Evolutionary conservation across 805 yeast genomes (phyloP), one percentile per base, ranked within the genome.

Genomic region (Scheffersomyces lignosus): DNA sequence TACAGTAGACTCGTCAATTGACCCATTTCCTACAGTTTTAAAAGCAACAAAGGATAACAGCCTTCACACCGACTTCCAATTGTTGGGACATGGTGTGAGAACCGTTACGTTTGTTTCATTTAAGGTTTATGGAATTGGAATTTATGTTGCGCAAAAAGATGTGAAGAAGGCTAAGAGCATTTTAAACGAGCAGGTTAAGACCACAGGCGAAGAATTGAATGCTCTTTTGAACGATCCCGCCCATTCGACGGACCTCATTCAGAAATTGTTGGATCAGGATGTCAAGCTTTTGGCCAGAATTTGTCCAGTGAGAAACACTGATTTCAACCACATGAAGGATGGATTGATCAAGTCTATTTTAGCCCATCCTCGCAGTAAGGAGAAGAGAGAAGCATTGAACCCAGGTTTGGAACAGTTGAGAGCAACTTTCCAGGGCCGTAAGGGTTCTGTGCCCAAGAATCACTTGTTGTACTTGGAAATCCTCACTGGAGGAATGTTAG

Each of bases 271-370:
- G 27, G 78, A 76, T 29, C 60, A 77, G 8, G 77, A 80, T 10
- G 75, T 83, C 24, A 74, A 80, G 39, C 73, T 88, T 48, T 67
- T 81, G 30, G 82, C 89, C 17, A 71, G 95, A 44, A 82, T 91
- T 40, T 81, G 84, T 8, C 97, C 99, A 0, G 80, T 83, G 13
- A 77, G 96, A 55, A 88, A 86, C 58, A 91, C 98, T 1, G 97
- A 91, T 62, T 89, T 85, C 62, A 80, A 80, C 44, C 98, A 93
- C 56, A 63, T 91, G 52, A 77, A 85, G 47, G 98, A 93, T 55
- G 98, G 98, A 0, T 76, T 93, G 43, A 76, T 88, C 33, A 83
- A 90, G 56, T 80, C 96, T 14, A 76, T 87, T 31, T 69, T 82
- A 58, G 83, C 87, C 24, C 79, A 78, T 52, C 80, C 83, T 2